Base-by-base conservation (phyloP, 1,284 basidiomycete species). In the Ceraceosorus guamensis region DNA sequence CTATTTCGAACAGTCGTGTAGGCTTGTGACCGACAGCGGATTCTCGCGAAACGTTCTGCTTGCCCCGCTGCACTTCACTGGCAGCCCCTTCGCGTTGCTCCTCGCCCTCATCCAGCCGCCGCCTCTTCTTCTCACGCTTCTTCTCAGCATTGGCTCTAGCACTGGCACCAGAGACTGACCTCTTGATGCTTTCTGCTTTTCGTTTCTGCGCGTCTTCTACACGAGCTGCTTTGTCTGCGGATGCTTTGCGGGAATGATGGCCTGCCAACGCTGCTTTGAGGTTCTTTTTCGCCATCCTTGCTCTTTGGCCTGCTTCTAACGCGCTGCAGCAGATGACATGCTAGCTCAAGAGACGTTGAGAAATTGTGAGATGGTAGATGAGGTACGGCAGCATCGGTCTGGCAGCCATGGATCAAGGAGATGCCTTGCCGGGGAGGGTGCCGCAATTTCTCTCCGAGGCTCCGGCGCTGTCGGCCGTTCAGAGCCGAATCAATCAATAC, bases 1-100 rank as follows among this genome's bases (percentile, higher is more conserved):
- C 84, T 0, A 81, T 68, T 4, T 76, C 78, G 77, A 92, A 91
- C 60, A 64, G 78, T 67, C 78, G 79, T 60, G 56, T 52, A n/a
- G 79, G 79, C 50, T 70, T 6, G 65, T 37, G 14, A 35, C n/a
- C 16, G 50, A n/a, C 37, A 41, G 37, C 51, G 24, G 5, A 8
- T 3, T 18, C 46, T 13, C 52, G 45, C 6, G 52, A 52, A 8
- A 33, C 48, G 80, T 10, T 83, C 18, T 37, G 37, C 24, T 63
- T 47, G 6, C 43, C 31, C 11, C 6, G 37, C 24, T 11, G n/a
- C n/a, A n/a, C n/a, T n/a, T n/a, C n/a, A n/a, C n/a, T 32, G 2
- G 31, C 6, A 6, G n/a, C 33, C 16, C 46, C 48, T 34, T 32
- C 35, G 14, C 48, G 32, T 7, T 39, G n/a, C 2, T 37, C n/a